phyloP scores from a whole-genome alignment of 1,139 yeast genomes.

The Geotrichum fermentans region DNA sequence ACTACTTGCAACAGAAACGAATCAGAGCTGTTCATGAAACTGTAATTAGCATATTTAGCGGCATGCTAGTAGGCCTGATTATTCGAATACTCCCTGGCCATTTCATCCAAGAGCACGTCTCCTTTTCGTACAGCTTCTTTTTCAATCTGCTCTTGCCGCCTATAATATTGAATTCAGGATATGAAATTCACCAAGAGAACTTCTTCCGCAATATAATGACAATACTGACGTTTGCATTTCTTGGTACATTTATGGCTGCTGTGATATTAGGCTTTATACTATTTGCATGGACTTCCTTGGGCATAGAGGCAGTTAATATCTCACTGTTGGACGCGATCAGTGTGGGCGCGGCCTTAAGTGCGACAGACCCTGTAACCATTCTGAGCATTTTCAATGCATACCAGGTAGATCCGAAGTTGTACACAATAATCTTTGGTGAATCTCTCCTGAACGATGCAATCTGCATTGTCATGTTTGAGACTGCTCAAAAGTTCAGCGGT shows the following conservation, averaged over 20 bases:
- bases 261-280: constrained; percentile 80
- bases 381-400: constrained; percentile 95
- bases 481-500: constrained; percentile 94
- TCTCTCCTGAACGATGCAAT: constrained; percentile 92
- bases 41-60: constrained; percentile 88
- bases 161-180: constrained; percentile 89
- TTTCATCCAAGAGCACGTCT: constrained; percentile 92
- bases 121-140: constrained; percentile 88
- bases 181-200: constrained; percentile 90
- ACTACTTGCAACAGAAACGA: constrained; percentile 82
- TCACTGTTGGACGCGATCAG: constrained; percentile 95
- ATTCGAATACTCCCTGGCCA: constrained; percentile 92
- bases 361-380: constrained; percentile 97
- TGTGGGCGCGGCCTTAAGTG: constrained; percentile 94
- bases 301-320: constrained; percentile 77
- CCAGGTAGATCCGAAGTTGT: constrained; percentile 95
- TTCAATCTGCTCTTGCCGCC: constrained; percentile 93
- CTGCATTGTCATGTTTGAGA: constrained; percentile 97
- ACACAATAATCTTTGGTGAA: constrained; percentile 95
- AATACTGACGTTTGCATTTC: constrained; percentile 87
- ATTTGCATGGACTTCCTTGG: constrained; percentile 84
- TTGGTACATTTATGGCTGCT: constrained; percentile 90
- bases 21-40: constrained; percentile 95
- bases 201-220: constrained; percentile 89
- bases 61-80: constrained; percentile 89